A percentile compares a stretch with the other conserved stretches of the same genome.
phyloP scores from a whole-genome alignment of 164 flowering plant genomes.

The Kingdonia uniflora region DNA sequence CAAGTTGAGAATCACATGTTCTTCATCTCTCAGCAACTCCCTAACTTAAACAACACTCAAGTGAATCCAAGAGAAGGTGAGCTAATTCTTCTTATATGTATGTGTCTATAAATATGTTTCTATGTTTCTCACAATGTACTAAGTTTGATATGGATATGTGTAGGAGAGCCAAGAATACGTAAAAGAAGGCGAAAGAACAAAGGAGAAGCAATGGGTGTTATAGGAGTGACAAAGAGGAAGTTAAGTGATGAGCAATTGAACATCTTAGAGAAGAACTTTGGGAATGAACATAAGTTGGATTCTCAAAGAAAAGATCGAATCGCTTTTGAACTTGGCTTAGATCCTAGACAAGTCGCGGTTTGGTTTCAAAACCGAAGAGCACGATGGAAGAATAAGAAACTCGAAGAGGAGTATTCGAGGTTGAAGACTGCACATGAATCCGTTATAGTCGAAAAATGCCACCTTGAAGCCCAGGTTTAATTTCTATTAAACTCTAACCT shows the following conservation, averaged over 20 bases:
- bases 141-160: neutral
- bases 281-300: slow-evolving; percentile 53
- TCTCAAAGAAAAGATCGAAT: slow-evolving; percentile 51
- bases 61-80: neutral
- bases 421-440: slow-evolving; percentile 33
- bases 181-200: slow-evolving; percentile 32
- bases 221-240: slow-evolving; percentile 40
- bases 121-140: no score
- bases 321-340: slow-evolving; percentile 55
- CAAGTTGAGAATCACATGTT: neutral
- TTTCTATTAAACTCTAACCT: neutral
- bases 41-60: neutral
- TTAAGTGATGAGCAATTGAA: slow-evolving; percentile 45
- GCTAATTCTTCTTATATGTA: no score
- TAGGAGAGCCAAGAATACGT: slow-evolving; percentile 16
- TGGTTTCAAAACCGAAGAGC: slow-evolving; percentile 81
- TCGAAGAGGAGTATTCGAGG: slow-evolving; percentile 49
- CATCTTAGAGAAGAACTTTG: slow-evolving; percentile 41
- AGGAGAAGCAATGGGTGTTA: slow-evolving; percentile 13
- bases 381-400: slow-evolving; percentile 63
- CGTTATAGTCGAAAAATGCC: slow-evolving; percentile 40
- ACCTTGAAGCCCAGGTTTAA: slow-evolving; percentile 56
- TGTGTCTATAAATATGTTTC: no score
- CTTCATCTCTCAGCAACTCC: neutral
- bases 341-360: slow-evolving; percentile 70